A percentile compares a stretch with the other conserved stretches of the same genome.
Conservation (phyloP, 805 yeast species). For the Lipomyces yamanashiensis region DNA sequence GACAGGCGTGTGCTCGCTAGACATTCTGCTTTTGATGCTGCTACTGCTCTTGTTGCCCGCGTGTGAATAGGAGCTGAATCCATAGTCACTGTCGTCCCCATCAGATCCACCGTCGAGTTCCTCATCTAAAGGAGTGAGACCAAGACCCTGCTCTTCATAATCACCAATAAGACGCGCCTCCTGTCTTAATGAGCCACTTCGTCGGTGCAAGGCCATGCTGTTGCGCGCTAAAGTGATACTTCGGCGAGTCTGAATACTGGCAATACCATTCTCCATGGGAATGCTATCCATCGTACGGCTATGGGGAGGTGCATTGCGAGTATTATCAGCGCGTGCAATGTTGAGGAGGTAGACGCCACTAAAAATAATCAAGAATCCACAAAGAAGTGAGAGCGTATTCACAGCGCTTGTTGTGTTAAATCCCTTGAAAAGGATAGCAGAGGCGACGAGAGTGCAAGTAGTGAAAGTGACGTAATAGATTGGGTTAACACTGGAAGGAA, state of each 20-base stretch:
- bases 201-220: slow-evolving; percentile 38
- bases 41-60: slow-evolving; percentile 25
- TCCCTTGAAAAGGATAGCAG: slow-evolving; percentile 83
- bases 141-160: slow-evolving; percentile 46
- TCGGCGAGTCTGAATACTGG: slow-evolving; percentile 76
- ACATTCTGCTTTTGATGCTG: slow-evolving; percentile 27
- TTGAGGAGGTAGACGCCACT: slow-evolving; percentile 84
- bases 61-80: slow-evolving; percentile 17
- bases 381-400: slow-evolving; percentile 76
- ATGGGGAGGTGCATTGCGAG: slow-evolving; percentile 19
- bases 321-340: slow-evolving; percentile 60
- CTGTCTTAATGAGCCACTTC: slow-evolving; percentile 41
- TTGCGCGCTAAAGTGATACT: slow-evolving; percentile 68
- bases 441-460: slow-evolving; percentile 82
- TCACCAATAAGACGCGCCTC: slow-evolving; percentile 41
- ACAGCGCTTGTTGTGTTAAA: slow-evolving; percentile 82
- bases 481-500: slow-evolving; percentile 64
- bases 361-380: slow-evolving; percentile 86
- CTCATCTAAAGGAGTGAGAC: slow-evolving; percentile 45
- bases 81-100: slow-evolving; percentile 23
- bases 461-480: slow-evolving; percentile 90
- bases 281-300: slow-evolving; percentile 61
- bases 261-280: slow-evolving; percentile 84
- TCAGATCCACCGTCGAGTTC: slow-evolving; percentile 25
- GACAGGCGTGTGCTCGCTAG: slow-evolving; percentile 19